Evolutionary conservation across 2,329 filamentous ascomycete species (phyloP).

Genomic region (Elsinoe ampelina): DNA sequence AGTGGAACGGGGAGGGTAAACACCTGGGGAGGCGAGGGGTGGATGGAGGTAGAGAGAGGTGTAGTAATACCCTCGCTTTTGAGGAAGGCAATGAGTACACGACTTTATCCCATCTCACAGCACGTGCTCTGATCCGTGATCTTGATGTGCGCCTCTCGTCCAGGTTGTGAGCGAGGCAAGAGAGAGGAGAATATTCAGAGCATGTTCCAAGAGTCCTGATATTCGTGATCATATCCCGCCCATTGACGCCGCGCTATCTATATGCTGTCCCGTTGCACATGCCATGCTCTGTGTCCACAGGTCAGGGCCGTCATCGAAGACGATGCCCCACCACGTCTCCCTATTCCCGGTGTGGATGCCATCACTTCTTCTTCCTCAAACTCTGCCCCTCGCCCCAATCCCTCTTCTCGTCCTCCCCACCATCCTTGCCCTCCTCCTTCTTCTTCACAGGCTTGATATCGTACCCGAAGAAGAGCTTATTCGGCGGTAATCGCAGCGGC

Average conservation of each 20-base stretch:
- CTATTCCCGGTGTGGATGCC: not conserved
- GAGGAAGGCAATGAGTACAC: too few relatives aligned
- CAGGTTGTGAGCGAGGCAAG: too few relatives aligned
- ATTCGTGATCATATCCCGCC: too few relatives aligned
- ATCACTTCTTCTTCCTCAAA: constrained; percentile 62
- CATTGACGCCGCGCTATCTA: not conserved
- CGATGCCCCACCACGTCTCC: not conserved
- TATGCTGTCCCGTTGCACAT: not conserved
- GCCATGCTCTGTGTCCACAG: not conserved
- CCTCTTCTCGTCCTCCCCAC: constrained; percentile 55
- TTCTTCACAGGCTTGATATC: constrained; percentile 78
- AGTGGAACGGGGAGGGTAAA: too few relatives aligned
- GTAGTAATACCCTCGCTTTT: too few relatives aligned
- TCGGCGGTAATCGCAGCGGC: constrained; percentile 71
- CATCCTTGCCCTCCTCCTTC: constrained; percentile 58
- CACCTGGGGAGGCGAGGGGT: too few relatives aligned
- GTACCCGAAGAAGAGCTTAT: constrained; percentile 95
- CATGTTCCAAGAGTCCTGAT: too few relatives aligned
- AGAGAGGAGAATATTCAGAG: too few relatives aligned
- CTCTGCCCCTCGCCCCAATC: constrained; percentile 68
- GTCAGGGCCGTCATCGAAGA: not conserved
- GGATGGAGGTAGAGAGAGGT: too few relatives aligned
- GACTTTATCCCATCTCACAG: too few relatives aligned
- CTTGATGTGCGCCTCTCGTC: too few relatives aligned
- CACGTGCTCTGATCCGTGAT: too few relatives aligned